Evolutionary conservation across 2,329 filamentous ascomycete genomes (phyloP), one percentile per base, ranked within the genome.

Genomic region (Meredithiella fracta): DNA sequence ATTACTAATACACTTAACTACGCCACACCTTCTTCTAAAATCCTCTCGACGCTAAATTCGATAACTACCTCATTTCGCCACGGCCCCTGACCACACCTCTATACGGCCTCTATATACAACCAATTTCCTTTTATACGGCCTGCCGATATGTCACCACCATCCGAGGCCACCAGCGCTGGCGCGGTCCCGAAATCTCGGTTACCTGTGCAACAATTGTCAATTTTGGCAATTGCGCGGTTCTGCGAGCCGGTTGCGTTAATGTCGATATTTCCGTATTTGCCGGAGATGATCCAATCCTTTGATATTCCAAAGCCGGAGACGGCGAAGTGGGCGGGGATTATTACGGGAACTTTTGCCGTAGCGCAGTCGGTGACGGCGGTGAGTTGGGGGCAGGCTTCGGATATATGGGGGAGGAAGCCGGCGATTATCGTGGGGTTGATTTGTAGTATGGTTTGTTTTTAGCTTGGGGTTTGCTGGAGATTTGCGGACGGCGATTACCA

Each of bases 221-320:
- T 23, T 23, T 31, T 26, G 88, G 85, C 84, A 65, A 76, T 88
- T 70, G 86, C 84, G 65, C 78, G 86, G 64, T 85, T 91, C 64
- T 82, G 85, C 59, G 86, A 91, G 66, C 86, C 86, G 7, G 70
- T 84, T 59, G 77, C 84, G 6, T 72, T 85, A 62, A 87, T 84
- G 14, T 86, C 82, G 23, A 79, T 86, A 60, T 82, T 82, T 59
- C 84, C 83, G 65, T 77, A 74, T 62, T 73, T 83, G 60, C 85
- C 85, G 9, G 85, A 90, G 68, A 92, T 94, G 85, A 85, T 94
- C 57, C 77, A 82, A 62, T 83, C 80, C 65, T 88, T 94, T 60
- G 81, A 84, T 8, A 73, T 94, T 15, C 73, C 78, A 6, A 76
- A 80, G 61, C 78, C 84, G 62, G 74, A 87, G 47, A 78, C 94